Evolutionary conservation across 2,329 filamentous ascomycete species (phyloP).

Genomic region (Trichoderma sp.): DNA sequence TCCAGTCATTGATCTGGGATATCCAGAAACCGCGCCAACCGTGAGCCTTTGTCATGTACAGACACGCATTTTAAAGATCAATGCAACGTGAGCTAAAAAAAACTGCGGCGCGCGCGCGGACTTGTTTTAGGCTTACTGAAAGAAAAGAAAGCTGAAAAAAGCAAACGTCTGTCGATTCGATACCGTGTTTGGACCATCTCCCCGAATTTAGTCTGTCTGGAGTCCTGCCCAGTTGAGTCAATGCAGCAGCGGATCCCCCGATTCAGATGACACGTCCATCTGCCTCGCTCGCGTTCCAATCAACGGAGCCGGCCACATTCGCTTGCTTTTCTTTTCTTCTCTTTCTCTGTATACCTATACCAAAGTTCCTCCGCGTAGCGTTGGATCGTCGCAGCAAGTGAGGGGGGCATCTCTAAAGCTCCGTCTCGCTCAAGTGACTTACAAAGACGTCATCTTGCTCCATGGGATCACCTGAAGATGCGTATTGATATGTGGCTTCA

Average conservation of each 20-base stretch:
- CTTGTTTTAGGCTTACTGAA: not conserved
- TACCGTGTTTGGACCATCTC: not conserved
- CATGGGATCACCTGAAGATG: not conserved
- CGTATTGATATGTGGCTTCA: not conserved
- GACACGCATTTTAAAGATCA: not conserved
- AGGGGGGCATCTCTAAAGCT: not conserved
- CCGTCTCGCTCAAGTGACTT: not conserved
- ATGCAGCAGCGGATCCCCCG: not conserved
- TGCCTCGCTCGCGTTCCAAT: not conserved
- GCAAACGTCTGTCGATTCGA: not conserved
- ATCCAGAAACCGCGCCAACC: constrained; percentile 16
- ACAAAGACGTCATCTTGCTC: constrained; percentile 7
- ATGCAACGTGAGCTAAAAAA: not conserved
- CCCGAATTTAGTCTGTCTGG: not conserved
- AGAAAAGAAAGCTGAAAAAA: not conserved
- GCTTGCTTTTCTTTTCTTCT: no score
- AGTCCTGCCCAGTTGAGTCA: not conserved
- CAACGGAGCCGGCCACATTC: not conserved
- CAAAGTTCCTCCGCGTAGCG: constrained; percentile 7
- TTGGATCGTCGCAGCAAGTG: constrained; percentile 14
- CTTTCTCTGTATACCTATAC: not conserved
- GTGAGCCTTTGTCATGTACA: not conserved
- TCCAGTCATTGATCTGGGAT: not conserved
- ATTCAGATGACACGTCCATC: not conserved
- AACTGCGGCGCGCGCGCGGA: not conserved